Base-by-base conservation (phyloP, 2,329 filamentous ascomycete genomes). In the Leptodontidium sp. region DNA sequence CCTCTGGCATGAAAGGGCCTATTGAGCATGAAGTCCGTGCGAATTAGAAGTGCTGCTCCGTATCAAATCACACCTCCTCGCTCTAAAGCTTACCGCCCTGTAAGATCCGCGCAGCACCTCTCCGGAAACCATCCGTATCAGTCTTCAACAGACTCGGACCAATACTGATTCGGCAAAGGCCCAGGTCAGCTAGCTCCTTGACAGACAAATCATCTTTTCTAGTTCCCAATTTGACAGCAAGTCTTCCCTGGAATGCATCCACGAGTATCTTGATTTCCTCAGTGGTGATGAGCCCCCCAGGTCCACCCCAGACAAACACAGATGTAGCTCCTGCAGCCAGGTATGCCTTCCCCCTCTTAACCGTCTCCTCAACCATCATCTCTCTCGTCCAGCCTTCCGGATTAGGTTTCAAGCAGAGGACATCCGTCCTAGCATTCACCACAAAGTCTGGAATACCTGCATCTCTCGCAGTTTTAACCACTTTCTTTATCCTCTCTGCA, bases 291-390 rank as follows among this genome's bases (percentile, higher is more conserved):
- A 81, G 75, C 45, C 77, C 77, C 3, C n/a, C 49, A 0, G 79
- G 73, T 0, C 82, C 86, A 15, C 87, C 87, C 87, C 86, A 90
- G 63, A 88, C 86, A 78, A 89, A 90, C 0, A 88, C 82, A 0
- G 85, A 88, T 14, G 82, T 85, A 0, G 88, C 88, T 0, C 88
- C 88, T 2, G 86, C 86, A 0, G 80, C 83, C 2, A 90, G 78
- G 74, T 86, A 90, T n/a, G 83, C 84, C 67, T 82, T 84, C 0
- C 87, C 88, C 0, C 88, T 80, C 59, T 78, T 75, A 57, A 90
- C 80, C 1, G 84, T 86, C 59, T 88, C 73, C 4, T 69, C 72
- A 0, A 71, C 66, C 59, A 55, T 57, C 43, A 49, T 62, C 4
- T 59, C 52, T 21, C 57, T 47, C 1, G 71, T 72, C 3, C 81